Base-by-base conservation (phyloP, 768 basidiomycete genomes). In the Lactarius indigo region DNA sequence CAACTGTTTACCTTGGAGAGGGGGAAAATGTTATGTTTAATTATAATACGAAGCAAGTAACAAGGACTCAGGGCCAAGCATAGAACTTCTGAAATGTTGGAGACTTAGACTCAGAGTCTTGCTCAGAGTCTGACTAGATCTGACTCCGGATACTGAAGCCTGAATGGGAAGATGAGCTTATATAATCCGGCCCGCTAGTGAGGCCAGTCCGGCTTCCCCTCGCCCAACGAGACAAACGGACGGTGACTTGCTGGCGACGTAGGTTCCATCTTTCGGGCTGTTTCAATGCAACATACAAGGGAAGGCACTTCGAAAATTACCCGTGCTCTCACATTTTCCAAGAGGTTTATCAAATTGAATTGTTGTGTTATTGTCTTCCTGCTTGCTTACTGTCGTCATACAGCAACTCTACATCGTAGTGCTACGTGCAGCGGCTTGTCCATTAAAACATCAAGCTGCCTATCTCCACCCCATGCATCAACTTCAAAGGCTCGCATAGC, bases 271-370 rank as follows among this genome's bases (percentile, higher is more conserved):
- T 31, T 57, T 17, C 20, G 7, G n/a, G 37, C 8, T 33, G 4
- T 33, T 56, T 33, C 30, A 20, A 66, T 66, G 65, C n/a, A 61
- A 10, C 47, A 33, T 23, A 28, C 61, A 42, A 58, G 57, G 28
- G 8, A 39, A 39, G 20, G 18, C 35, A 7, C 31, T 58, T 26
- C 52, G 47, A 50, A 50, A 17, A 39, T 39, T 13, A 35, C 41
- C 54, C 2, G 30, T n/a, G 33, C 9, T 61, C 41, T 41, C 30
- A 18, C 59, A 62, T 41, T 5, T 26, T 44, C n/a, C 42, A 2
- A 64, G 42, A 50, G 61, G 65, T 63, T 15, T 26, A 57, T 66
- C 8, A 18, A 3, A 23, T 56, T 17, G 8, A n/a, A n/a, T 65
- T 15, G 13, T 41, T 41, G 18, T 50, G 23, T 56, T 15, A n/a